Evolutionary conservation across 306 rosid genomes (phyloP), one percentile per base, ranked within the genome.

Genomic region (Hippophae gyantsensis): DNA sequence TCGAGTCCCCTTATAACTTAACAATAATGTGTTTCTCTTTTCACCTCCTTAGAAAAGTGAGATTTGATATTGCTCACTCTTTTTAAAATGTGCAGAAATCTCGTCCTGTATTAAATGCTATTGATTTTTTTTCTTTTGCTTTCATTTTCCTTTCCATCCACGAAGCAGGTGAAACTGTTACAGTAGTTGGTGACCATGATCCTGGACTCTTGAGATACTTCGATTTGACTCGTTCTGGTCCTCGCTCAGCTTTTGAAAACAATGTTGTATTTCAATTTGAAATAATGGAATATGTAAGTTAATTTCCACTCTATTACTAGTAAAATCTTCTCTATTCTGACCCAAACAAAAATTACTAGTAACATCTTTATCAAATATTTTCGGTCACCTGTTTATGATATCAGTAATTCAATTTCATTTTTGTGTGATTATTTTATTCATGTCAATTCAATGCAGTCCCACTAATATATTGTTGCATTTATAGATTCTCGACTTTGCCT

Each of bases 241-340:
- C 84, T 61, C 88, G 82, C 42, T 79, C 82, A 2, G 84, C 88
- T 67, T 82, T 82, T 23, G 88, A 82, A 48, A 72, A 75, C 80
- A 76, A 79, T 62, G 88, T 82, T 74, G 84, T 82, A 54, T 79
- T 67, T 69, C 98, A 87, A 78, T 92, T 92, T 63, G 98, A 92
- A 61, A 86, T 84, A 61, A 92, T 92, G 99, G 96, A 88, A 92
- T 88, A 88, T 62, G 99, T 92, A 82, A 83, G 96, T 68, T 62
- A 58, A 41, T 54, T 64, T 44, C 58, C 12, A 7, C 56, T 52
- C 7, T 26, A 51, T 38, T 54, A 44, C 13, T 7, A 5, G n/a
- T 12, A 12, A 14, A 51, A 55, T 26, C 13, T 13, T 12, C 14
- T 50, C 8, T 4, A 47, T 42, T 54, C 4, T 41, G 5, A 43